Evolutionary conservation across 352 stramenopile genomes (phyloP), one percentile per base, ranked within the genome.

Genomic region (Pythium graminicola): DNA sequence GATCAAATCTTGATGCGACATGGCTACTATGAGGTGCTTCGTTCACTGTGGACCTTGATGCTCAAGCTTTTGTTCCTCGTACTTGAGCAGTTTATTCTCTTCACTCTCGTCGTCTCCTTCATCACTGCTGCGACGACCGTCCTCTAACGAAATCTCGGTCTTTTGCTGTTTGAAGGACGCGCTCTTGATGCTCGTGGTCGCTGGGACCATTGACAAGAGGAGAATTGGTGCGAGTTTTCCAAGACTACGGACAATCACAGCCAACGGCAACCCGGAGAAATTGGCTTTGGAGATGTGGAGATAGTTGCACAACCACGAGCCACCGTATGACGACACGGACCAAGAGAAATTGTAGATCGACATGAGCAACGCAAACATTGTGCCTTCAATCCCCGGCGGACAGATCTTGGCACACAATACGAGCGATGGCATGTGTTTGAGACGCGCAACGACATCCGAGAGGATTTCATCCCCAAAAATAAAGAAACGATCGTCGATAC

Each of bases 371-470:
- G 95, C 95, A 72, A 98, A 99, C 57, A 99, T 83, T 4, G 96
- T 97, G 50, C 94, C 95, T 71, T 99, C 95, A 39, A 98, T 88
- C 42, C 95, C 95, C 24, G 81, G 86, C 24, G 95, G 95, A 54
- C 95, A 99, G 51, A 99, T 81, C 60, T 92, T 90, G 53, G 93
- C 91, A 42, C 95, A 97, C n/a, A 99, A 69, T 40, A 98, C 92
- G 23, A 98, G 78, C 43, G 86, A 97, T 8, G 95, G 95, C 69
- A 99, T 93, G 57, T 85, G 74, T 61, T 89, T 89, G 63, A 92
- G 75, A 0, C 77, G 72, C 44, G 73, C 76, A 23, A 91, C 81
- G 5, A 91, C 77, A 47, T 89, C 81, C 56, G 76, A 86, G 9
- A 88, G 68, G 48, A 91, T 85, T 58, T 87, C 78, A 62, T 91